These are phyloP conservation scores for Tulasnella sp. DNA, from an alignment of 768 basidiomycete species.

Conservation along the genomic window DNA sequence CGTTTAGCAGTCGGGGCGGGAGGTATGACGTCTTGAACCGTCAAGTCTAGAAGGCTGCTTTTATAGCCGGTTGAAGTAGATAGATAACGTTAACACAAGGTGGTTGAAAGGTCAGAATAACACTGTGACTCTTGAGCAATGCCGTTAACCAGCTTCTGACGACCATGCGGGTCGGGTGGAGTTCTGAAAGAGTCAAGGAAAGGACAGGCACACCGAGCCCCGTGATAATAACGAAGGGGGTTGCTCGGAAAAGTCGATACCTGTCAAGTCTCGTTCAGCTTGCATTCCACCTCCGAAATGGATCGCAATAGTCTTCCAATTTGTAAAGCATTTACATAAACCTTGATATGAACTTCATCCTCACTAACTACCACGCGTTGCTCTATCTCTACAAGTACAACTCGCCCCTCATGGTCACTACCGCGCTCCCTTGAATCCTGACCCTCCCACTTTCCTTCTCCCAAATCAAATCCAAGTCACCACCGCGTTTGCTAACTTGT, in stretches of 20 bases:
- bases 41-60: neutral
- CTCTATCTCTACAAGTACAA: conserved; percentile 9
- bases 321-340: no score
- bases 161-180: neutral
- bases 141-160: neutral
- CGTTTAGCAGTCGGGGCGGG: neutral
- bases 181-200: no score
- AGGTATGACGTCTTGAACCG: neutral
- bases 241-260: no score
- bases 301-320: no score
- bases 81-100: neutral
- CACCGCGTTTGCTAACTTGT: conserved; percentile 18
- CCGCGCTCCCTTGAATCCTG: conserved; percentile 7
- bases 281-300: no score
- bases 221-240: no score
- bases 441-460: conserved; percentile 5
- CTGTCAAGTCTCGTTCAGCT: no score
- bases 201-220: no score
- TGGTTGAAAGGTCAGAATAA: neutral
- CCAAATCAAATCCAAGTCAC: conserved; percentile 22
- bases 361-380: no score
- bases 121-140: neutral
- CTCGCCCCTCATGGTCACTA: neutral
- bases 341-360: no score
- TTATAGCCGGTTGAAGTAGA: neutral